These are phyloP conservation scores for Solanum stenotomum DNA, from an alignment of 257 asterid species.

Conservation along the genomic window DNA sequence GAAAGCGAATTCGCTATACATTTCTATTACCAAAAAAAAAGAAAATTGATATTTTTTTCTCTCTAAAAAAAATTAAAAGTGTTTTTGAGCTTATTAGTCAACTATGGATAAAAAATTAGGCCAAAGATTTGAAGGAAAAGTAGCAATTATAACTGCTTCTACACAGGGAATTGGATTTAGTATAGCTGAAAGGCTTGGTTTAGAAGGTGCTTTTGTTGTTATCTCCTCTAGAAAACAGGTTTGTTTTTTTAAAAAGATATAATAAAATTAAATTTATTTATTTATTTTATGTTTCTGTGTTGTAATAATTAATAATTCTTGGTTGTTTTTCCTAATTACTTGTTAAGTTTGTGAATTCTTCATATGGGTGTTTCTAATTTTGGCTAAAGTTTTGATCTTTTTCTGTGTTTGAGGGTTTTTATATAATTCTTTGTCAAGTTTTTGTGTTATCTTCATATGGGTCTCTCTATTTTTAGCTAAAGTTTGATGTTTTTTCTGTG, in stretches of 20 bases:
- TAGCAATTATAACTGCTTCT: conserved; percentile 84
- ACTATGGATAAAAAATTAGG: conserved; percentile 27
- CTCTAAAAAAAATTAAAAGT: neutral
- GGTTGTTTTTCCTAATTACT: neutral
- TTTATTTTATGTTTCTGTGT: neutral
- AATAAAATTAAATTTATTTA: neutral
- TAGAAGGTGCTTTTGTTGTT: conserved; percentile 89
- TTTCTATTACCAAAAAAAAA: no score
- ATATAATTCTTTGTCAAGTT: neutral
- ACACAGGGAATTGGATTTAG: conserved; percentile 90
- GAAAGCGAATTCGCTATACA: neutral
- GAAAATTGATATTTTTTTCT: neutral
- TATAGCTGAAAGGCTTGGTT: conserved; percentile 81
- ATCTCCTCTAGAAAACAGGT: conserved; percentile 91
- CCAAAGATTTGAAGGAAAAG: conserved; percentile 67
- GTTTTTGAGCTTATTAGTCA: neutral
- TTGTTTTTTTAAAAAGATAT: neutral
- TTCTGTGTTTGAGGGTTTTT: neutral
- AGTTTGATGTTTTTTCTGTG: neutral
- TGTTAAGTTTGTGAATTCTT: neutral
- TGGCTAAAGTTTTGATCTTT: neutral
- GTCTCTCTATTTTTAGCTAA: neutral
- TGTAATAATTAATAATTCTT: neutral
- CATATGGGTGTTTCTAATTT: neutral
- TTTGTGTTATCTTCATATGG: neutral